Evolutionary conservation across 805 yeast species (phyloP).

Genomic region (Jamesozyma lodderae): DNA sequence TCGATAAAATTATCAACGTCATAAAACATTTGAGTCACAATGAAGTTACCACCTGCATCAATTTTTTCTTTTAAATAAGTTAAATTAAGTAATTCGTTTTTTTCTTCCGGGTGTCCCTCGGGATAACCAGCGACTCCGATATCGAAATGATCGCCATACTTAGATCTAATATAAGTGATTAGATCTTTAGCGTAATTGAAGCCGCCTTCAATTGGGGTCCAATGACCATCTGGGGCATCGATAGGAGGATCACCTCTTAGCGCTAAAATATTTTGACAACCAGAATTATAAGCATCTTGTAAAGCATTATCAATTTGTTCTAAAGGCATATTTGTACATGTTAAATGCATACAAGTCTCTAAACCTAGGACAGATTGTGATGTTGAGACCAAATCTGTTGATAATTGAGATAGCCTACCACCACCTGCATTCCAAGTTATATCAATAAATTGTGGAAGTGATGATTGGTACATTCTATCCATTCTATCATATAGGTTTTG

Average conservation of each 20-base stretch:
- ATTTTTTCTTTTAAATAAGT: conserved; percentile 73
- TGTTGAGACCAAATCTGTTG: conserved; percentile 87
- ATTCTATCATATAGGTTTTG: conserved; percentile 92
- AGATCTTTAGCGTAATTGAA: conserved; percentile 85
- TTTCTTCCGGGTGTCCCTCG: conserved; percentile 92
- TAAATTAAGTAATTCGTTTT: conserved; percentile 36
- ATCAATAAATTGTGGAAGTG: conserved; percentile 82
- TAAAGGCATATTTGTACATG: conserved; percentile 90
- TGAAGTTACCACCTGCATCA: conserved; percentile 90
- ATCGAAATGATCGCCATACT: conserved; percentile 82
- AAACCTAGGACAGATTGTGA: conserved; percentile 84
- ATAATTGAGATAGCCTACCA: conserved; percentile 56
- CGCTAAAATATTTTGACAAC: conserved; percentile 92
- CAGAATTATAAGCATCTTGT: conserved; percentile 75
- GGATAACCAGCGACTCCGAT: conserved; percentile 98
- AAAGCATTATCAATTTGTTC: conserved; percentile 77
- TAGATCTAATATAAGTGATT: conserved; percentile 59
- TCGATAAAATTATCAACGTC: conserved; percentile 75
- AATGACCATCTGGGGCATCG: conserved; percentile 27
- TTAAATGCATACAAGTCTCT: conserved; percentile 96
- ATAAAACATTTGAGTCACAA: conserved; percentile 95
- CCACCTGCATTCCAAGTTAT: conserved; percentile 99
- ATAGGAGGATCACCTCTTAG: conserved; percentile 92
- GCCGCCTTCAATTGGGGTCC: conserved; percentile 54
- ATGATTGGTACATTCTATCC: conserved; percentile 89